Percentiles rank a stretch among this genome's conserved stretches.
phyloP scores from a whole-genome alignment of 1,139 yeast genomes.

The Saccharomyces hybrid region DNA sequence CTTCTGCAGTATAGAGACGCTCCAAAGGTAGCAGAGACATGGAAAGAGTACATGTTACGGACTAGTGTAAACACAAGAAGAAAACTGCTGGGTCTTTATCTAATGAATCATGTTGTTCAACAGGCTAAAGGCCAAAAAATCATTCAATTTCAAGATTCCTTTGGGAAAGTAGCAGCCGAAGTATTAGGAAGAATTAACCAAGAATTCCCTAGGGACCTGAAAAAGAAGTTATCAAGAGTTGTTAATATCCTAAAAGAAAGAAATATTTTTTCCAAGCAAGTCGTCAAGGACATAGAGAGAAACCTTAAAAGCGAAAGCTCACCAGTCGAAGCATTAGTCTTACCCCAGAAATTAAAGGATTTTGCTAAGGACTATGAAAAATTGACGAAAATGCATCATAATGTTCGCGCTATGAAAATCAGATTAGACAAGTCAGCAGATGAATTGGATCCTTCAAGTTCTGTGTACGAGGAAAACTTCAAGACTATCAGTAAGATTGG shows the following conservation, averaged over 20 bases:
- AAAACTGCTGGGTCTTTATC: slow-evolving; percentile 56
- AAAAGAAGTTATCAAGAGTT: slow-evolving; percentile 57
- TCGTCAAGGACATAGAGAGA: slow-evolving; percentile 38
- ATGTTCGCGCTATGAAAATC: slow-evolving; percentile 18
- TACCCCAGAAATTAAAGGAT: slow-evolving; percentile 16
- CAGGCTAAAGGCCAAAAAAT: slow-evolving; percentile 65
- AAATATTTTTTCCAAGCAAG: slow-evolving; percentile 43
- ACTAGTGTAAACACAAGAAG: slow-evolving; percentile 37
- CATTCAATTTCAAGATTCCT: slow-evolving; percentile 53
- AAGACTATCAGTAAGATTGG: slow-evolving; percentile 27
- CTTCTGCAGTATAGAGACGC: slow-evolving; percentile 69
- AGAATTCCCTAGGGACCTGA: slow-evolving; percentile 31
- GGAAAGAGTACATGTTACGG: slow-evolving; percentile 41
- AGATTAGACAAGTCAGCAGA: slow-evolving; percentile 28
- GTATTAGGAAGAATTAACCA: slow-evolving; percentile 27
- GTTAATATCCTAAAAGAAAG: slow-evolving; percentile 75
- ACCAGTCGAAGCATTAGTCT: slow-evolving; percentile 3
- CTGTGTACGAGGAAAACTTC: slow-evolving; percentile 25
- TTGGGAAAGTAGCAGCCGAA: slow-evolving; percentile 42
- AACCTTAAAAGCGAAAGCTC: slow-evolving; percentile 3
- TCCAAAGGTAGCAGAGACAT: slow-evolving; percentile 49
- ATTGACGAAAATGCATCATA: slow-evolving; percentile 17
- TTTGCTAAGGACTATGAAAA: slow-evolving; percentile 13
- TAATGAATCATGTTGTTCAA: slow-evolving; percentile 81
- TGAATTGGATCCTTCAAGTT: slow-evolving; percentile 26